phyloP scores from a whole-genome alignment of 139 green algal genomes.

The Picochlorum costavermella region DNA sequence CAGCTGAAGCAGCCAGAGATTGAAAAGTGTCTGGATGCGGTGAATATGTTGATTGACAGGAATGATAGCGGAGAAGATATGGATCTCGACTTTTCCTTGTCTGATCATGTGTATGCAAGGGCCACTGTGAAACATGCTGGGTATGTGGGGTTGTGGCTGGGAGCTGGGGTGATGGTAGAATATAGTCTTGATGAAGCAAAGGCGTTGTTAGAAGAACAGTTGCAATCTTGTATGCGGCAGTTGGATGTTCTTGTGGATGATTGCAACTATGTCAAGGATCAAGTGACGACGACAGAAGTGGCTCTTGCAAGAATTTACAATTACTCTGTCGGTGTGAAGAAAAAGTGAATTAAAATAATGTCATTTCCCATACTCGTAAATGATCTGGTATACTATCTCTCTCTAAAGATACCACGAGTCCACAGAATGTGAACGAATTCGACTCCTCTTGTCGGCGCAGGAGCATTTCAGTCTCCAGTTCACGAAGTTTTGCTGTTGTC shows the following conservation, averaged over 20 bases:
- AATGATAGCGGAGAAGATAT: constrained; percentile 21
- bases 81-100: constrained; percentile 52
- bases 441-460: constrained; percentile 24
- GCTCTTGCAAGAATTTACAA: constrained; percentile 77
- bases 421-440: constrained; percentile 17
- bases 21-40: constrained; percentile 35
- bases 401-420: constrained; percentile 19
- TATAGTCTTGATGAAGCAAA: constrained; percentile 59
- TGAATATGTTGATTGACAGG: constrained; percentile 31
- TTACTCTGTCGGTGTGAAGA: constrained; percentile 43
- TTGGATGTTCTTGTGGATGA: constrained; percentile 34
- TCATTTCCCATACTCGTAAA: constrained; percentile 36
- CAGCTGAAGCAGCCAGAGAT: constrained; percentile 47
- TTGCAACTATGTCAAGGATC: constrained; percentile 51
- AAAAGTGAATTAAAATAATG: neutral
- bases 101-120: constrained; percentile 54
- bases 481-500: constrained; percentile 27
- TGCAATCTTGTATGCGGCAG: constrained; percentile 32
- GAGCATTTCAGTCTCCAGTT: constrained; percentile 31
- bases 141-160: constrained; percentile 66
- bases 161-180: constrained; percentile 75
- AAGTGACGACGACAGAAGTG: constrained; percentile 63
- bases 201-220: constrained; percentile 33
- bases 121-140: constrained; percentile 36
- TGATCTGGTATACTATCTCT: constrained; percentile 23